Evolutionary conservation across 1,284 basidiomycete genomes (phyloP), one percentile per base, ranked within the genome.

Genomic region (Pisolithus thermaeus): DNA sequence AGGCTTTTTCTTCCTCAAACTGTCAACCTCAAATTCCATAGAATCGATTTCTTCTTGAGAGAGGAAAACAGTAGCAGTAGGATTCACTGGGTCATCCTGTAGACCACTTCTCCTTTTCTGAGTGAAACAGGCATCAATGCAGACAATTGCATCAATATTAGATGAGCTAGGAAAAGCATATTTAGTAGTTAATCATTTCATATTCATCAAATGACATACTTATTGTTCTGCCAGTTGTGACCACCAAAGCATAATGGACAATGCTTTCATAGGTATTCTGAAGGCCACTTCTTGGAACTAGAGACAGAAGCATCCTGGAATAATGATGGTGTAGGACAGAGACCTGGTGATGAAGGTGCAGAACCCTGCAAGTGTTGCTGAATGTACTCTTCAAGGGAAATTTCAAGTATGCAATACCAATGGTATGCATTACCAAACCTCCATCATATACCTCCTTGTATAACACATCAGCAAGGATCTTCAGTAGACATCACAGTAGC

Each of bases 161-260:
- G 36, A 22, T 6, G 36, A 27, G 23, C 23, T 51, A 40, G 20
- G 32, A 27, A 27, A 27, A 27, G 25, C 4, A 27, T 14, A 23
- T 37, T 40, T 22, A 43, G 23, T n/a, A 45, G 16, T 46, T 14
- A 20, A 27, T 20, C 18, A 16, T 22, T 30, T 47, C 27, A 28
- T 7, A 35, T 18, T 11, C 14, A 9, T 37, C n/a, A 51, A 43
- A 28, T 52, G 20, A 7, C 14, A 43, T 8, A 7, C 36, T 32
- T 20, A 8, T 18, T 28, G 27, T 11, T 9, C 11, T 44, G 20
- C 39, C 39, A 50, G 14, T 41, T n/a, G 20, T n/a, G 28, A 23
- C 46, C 45, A 18, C 52, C 54, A 48, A 56, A 56, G 36, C 54
- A 56, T 23, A 56, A 28, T 2, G 46, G 49, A 36, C 55, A 56